A percentile compares a stretch with the other conserved stretches of the same genome.
Conservation (phyloP, 2,329 filamentous ascomycete genomes). For the Allantophomopsis lycopodina region DNA sequence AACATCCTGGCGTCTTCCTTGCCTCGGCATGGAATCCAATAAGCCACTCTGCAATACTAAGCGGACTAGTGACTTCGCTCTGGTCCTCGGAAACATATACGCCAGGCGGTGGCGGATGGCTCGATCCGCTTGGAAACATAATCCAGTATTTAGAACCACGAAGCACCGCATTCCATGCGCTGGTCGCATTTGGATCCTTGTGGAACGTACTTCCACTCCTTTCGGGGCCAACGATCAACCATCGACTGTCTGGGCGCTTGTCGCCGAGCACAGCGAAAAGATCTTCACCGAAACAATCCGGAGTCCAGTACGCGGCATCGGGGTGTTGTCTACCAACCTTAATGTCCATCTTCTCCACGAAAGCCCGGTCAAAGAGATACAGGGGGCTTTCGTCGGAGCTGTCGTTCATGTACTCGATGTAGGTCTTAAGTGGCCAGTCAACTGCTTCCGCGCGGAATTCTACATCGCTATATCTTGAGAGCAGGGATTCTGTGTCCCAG, state of each 20-base stretch:
- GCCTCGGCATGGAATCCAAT: conserved; percentile 81
- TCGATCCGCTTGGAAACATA: conserved; percentile 69
- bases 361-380: conserved; percentile 81
- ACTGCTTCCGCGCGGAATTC: conserved; percentile 85
- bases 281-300: conserved; percentile 75
- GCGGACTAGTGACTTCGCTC: conserved; percentile 83
- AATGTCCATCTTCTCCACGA: conserved; percentile 75
- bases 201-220: conserved; percentile 90
- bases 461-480: conserved; percentile 47
- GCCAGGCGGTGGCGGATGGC: conserved; percentile 49
- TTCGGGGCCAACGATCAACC: conserved; percentile 82
- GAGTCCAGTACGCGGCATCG: conserved; percentile 54
- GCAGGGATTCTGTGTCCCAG: conserved; percentile 61
- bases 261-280: conserved; percentile 66
- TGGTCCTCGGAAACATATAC: conserved; percentile 83
- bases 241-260: conserved; percentile 75
- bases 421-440: conserved; percentile 77
- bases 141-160: conserved; percentile 95
- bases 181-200: conserved; percentile 62
- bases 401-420: conserved; percentile 68
- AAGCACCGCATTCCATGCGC: conserved; percentile 89
- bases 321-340: conserved; percentile 37
- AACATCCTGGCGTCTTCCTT: conserved; percentile 58
- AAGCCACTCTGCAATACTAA: conserved; percentile 96
- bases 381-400: conserved; percentile 77